Base-by-base conservation (phyloP, 2,329 filamentous ascomycete species). In the Xylariaceae sp. region DNA sequence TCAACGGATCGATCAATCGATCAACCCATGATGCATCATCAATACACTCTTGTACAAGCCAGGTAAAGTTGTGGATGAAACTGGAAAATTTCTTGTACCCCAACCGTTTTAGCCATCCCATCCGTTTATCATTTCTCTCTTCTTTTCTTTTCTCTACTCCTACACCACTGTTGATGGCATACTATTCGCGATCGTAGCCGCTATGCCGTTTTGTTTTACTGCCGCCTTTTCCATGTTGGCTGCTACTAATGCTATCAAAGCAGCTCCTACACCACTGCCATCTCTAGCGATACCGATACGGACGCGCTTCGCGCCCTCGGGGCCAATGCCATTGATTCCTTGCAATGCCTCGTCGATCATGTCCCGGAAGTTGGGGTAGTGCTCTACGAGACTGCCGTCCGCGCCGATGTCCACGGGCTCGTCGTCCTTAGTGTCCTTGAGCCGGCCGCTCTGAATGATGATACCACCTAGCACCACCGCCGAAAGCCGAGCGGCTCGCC, bases 211-310 rank as follows among this genome's bases (percentile, higher is more conserved):
- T 45, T 45, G 5, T 45, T 45, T 45, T 45, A 45, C 37, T 10
- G 11, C 42, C 5, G 42, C 42, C 74, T 81, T 81, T 74, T 85
- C 82, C 78, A 82, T 85, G 70, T 81, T 78, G 1, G 89, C 88
- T 1, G 93, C 93, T 34, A 97, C 89, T 54, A 97, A 82, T 55
- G 94, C 94, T 75, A 97, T 97, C 68, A 99, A 78, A 47, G 94
- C 94, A 2, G 94, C 94, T 56, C 94, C 94, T n/a, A 96, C 90
- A 64, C 91, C 94, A 64, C 89, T 94, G 52, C 94, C 94, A 73
- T 99, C 94, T 80, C 96, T 97, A 63, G 94, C 94, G 70, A 97
- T 94, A 18, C 93, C 94, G 70, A 99, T 97, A 59, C 91, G 83
- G 65, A 99, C 89, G 75, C 87, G 89, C 76, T 89, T 88, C 65